Percentiles rank a stretch among this genome's conserved stretches.
Conservation (phyloP, 495 filamentous ascomycete species). For the Neurospora pannonica region DNA sequence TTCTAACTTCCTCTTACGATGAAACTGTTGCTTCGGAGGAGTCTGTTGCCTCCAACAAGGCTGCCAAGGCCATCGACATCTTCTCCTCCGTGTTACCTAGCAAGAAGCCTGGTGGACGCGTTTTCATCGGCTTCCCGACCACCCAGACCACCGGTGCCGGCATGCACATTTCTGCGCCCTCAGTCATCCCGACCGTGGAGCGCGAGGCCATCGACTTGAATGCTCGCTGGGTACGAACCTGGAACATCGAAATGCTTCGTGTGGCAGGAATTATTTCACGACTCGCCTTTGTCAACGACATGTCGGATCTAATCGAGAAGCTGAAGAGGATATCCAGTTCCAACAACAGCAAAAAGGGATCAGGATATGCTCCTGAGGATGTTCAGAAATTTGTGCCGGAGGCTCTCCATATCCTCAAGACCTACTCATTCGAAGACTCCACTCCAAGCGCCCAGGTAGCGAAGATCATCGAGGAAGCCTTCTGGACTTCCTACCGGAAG, state of each 20-base stretch:
- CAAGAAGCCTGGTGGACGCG: conserved; percentile 64
- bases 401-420: conserved; percentile 66
- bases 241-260: conserved; percentile 94
- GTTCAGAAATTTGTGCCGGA: conserved; percentile 61
- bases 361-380: conserved; percentile 41
- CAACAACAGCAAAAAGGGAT: conserved; percentile 33
- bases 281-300: conserved; percentile 78
- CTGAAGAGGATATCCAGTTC: conserved; percentile 34
- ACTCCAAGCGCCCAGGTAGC: conserved; percentile 77
- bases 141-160: conserved; percentile 91
- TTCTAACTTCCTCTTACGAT: conserved; percentile 85
- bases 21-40: conserved; percentile 58
- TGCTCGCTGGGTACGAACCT: conserved; percentile 82
- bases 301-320: conserved; percentile 59
- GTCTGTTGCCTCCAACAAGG: conserved; percentile 26
- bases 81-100: conserved; percentile 85
- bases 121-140: conserved; percentile 97
- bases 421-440: conserved; percentile 79
- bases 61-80: conserved; percentile 57
- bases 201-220: conserved; percentile 95
- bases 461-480: conserved; percentile 79
- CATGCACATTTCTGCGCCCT: conserved; percentile 96
- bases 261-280: conserved; percentile 84
- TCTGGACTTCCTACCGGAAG: conserved; percentile 82
- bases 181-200: conserved; percentile 97